phyloP scores from a whole-genome alignment of 208 protist species.

The Trypanosoma mega region DNA sequence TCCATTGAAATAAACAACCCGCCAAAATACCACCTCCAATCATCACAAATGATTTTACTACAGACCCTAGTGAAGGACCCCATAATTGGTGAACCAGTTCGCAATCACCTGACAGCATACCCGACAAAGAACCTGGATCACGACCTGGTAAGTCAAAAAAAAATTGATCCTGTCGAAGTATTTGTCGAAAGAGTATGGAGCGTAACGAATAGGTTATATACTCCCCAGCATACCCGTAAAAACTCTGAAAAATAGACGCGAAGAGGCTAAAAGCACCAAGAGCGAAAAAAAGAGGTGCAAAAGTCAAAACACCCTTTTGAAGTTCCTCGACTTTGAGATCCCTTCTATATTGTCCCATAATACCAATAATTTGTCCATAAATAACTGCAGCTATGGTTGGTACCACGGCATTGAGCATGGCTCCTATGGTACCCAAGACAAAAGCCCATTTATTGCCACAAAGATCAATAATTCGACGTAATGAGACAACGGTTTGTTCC shows the following conservation, averaged over 20 bases:
- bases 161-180: slow-evolving; percentile 37
- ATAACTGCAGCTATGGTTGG: slow-evolving; percentile 22
- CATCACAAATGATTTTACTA: slow-evolving; percentile 16
- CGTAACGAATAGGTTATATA: slow-evolving; percentile 28
- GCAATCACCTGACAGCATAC: slow-evolving; percentile 34
- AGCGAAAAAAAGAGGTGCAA: slow-evolving; percentile 24
- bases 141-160: slow-evolving; percentile 41
- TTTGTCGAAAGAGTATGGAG: slow-evolving; percentile 22
- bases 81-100: slow-evolving; percentile 34
- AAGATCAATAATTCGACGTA: slow-evolving; percentile 18
- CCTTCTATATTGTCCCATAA: slow-evolving; percentile 18
- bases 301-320: slow-evolving; percentile 12
- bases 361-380: slow-evolving; percentile 18
- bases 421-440: slow-evolving; percentile 24
- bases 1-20: slow-evolving; percentile 30
- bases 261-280: slow-evolving; percentile 19
- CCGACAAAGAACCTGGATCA: slow-evolving; percentile 23
- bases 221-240: slow-evolving; percentile 35
- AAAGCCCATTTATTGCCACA: slow-evolving; percentile 23
- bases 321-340: slow-evolving; percentile 17
- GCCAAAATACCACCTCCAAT: slow-evolving; percentile 28
- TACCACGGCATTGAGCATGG: slow-evolving; percentile 15
- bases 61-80: slow-evolving; percentile 24
- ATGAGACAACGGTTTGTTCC: slow-evolving; percentile 19
- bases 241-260: slow-evolving; percentile 15